Conservation (phyloP, 192 early-diverging fungal species). For the Pecoramyces ruminantium region DNA sequence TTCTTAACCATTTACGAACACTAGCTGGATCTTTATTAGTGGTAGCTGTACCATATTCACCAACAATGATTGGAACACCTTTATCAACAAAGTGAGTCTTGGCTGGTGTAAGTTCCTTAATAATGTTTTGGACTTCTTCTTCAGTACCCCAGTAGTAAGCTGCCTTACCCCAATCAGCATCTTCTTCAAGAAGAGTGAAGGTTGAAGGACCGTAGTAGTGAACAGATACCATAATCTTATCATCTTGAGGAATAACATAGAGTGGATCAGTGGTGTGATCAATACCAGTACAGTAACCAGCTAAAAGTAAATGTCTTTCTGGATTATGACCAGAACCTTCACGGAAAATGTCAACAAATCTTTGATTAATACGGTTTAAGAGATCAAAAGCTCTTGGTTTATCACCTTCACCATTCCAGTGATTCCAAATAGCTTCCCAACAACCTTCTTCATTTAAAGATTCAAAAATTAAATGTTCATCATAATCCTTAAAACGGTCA, state of each 20-base stretch:
- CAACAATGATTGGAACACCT: neutral
- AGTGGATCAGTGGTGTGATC: neutral
- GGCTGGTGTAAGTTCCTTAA: neutral
- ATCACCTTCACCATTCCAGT: neutral
- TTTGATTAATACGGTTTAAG: neutral
- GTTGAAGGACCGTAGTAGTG: neutral
- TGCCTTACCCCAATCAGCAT: neutral
- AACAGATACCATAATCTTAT: neutral
- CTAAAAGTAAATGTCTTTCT: neutral
- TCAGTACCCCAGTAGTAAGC: neutral
- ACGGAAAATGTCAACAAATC: neutral
- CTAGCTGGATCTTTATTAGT: neutral
- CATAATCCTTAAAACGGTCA: neutral
- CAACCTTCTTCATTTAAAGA: neutral
- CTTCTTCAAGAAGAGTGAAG: neutral
- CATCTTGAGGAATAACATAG: neutral
- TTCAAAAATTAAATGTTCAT: neutral
- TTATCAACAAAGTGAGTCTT: neutral
- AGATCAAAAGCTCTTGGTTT: neutral
- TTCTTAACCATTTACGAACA: neutral
- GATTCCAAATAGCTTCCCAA: neutral
- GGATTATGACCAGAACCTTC: neutral
- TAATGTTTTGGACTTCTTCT: neutral
- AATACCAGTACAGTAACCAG: neutral
- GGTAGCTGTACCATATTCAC: neutral